A percentile compares a stretch with the other conserved stretches of the same genome.
phyloP scores from a whole-genome alignment of 2,329 filamentous ascomycete species.

The Chrysoporthe cubensis region DNA sequence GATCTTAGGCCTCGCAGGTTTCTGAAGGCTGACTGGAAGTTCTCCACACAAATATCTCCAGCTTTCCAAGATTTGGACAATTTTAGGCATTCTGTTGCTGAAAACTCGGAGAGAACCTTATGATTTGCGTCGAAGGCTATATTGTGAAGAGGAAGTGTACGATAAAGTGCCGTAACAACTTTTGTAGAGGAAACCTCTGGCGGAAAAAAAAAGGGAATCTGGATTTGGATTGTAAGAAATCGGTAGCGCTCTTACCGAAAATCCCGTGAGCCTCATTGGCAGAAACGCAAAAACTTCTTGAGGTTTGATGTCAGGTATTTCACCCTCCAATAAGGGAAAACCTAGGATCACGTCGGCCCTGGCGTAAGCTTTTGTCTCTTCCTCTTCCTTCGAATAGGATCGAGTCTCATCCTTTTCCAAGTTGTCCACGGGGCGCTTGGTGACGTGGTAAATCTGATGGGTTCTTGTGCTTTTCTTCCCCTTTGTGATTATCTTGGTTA shows the following conservation, averaged over 20 bases:
- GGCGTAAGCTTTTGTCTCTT: constrained; percentile 30
- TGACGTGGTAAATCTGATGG: constrained; percentile 24
- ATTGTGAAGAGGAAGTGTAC: not conserved
- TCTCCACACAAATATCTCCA: not conserved
- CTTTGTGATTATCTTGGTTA: constrained; percentile 29
- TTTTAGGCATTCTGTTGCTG: not conserved
- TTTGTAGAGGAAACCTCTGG: not conserved
- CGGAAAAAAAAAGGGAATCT: not conserved
- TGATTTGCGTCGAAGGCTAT: not conserved
- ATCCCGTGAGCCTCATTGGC: constrained; percentile 44
- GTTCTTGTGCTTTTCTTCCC: not conserved
- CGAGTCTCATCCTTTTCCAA: constrained; percentile 31
- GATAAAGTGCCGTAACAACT: too few relatives aligned
- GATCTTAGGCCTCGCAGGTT: not conserved
- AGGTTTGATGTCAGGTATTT: constrained; percentile 40
- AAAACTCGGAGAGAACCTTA: too few relatives aligned
- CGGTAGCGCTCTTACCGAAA: not conserved
- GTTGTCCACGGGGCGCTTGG: constrained; percentile 7
- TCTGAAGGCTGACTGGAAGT: not conserved
- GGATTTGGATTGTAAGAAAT: not conserved
- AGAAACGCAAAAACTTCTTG: constrained; percentile 53
- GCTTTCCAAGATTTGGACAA: not conserved
- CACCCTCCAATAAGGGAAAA: constrained; percentile 45
- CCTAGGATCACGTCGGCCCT: constrained; percentile 47
- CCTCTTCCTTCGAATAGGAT: constrained; percentile 35